Percentiles rank a stretch among this genome's conserved stretches.
These are phyloP conservation scores for Endothia cerciana DNA, from an alignment of 2,329 filamentous ascomycete species.

Conservation along the genomic window DNA sequence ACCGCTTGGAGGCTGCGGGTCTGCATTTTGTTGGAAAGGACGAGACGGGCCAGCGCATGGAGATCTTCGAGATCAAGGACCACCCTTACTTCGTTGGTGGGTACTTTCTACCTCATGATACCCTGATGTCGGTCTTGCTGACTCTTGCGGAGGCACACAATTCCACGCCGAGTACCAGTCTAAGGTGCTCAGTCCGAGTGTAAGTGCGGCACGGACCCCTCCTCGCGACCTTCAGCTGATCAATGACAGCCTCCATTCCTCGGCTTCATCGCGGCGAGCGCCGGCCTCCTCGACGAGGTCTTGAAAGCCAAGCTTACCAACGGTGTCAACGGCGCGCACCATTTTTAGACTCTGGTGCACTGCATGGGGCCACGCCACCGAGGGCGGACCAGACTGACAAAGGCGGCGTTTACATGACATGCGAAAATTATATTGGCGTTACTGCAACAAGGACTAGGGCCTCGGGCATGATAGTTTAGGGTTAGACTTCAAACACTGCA, in stretches of 20 bases:
- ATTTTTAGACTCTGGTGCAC: conserved; percentile 12
- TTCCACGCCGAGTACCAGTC: conserved; percentile 30
- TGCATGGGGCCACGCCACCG: background rate
- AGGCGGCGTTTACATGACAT: conserved; percentile 6
- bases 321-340: conserved; percentile 23
- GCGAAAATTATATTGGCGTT: conserved; percentile 14
- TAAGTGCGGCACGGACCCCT: conserved; percentile 13
- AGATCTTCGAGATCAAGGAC: conserved; percentile 75
- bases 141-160: conserved; percentile 25
- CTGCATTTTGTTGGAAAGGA: conserved; percentile 77
- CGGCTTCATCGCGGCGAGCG: conserved; percentile 80
- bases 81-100: conserved; percentile 72
- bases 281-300: conserved; percentile 63
- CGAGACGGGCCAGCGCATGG: conserved; percentile 73
- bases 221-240: conserved; percentile 30
- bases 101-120: conserved; percentile 51
- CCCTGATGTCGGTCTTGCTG: conserved; percentile 51
- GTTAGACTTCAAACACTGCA: conserved; percentile 17
- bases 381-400: conserved; percentile 6
- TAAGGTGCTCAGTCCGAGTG: conserved; percentile 30
- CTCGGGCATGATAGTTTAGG: conserved; percentile 12
- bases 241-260: conserved; percentile 61
- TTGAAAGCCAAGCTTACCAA: conserved; percentile 32
- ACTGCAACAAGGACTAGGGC: background rate
- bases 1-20: conserved; percentile 63